Evolutionary conservation across 441 rosid genomes (phyloP), one percentile per base, ranked within the genome.

Genomic region (Isatis lusitanica): DNA sequence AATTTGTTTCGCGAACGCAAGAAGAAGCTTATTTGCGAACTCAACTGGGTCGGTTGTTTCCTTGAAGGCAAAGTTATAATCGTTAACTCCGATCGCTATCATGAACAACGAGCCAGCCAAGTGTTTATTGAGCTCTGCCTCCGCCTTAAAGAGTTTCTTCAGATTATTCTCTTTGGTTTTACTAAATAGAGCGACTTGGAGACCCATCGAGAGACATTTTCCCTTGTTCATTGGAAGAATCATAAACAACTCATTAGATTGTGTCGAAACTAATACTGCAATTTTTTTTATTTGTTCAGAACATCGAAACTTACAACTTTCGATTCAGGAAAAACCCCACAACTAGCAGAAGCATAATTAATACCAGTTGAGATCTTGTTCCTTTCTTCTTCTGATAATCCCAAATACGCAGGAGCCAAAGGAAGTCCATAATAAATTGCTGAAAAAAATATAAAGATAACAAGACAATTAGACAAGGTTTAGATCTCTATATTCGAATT

Each of bases 331-430:
- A 50, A 38, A 40, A 71, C 43, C 39, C 80, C 76, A 66, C 76
- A 71, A 10, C 80, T 55, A 57, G 72, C 80, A 50, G 80, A 70
- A 40, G 80, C 80, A 58, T 71, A 77, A 17, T 59, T 66, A 39
- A 65, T 16, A 43, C 80, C 76, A 42, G 72, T 70, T 70, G 55
- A 48, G 48, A 65, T 16, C 3, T 11, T 64, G 5, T 70, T 66
- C 30, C 11, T 76, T 16, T 43, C 58, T 9, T 6, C 12, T 33
- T 13, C 44, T 9, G 80, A 50, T 33, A 77, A 58, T 30, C 63
- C 76, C 70, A 71, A 17, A n/a, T 28, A 65, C 50, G 76, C 68
- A 71, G 76, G 80, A 35, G 36, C 68, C 36, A 77, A 51, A 58
- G 79, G 79, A 42, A 63, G 69, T 12, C 66, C 66, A 31, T 70